These are phyloP conservation scores for Amanita fuliginea DNA, from an alignment of 768 basidiomycete genomes.

Conservation along the genomic window DNA sequence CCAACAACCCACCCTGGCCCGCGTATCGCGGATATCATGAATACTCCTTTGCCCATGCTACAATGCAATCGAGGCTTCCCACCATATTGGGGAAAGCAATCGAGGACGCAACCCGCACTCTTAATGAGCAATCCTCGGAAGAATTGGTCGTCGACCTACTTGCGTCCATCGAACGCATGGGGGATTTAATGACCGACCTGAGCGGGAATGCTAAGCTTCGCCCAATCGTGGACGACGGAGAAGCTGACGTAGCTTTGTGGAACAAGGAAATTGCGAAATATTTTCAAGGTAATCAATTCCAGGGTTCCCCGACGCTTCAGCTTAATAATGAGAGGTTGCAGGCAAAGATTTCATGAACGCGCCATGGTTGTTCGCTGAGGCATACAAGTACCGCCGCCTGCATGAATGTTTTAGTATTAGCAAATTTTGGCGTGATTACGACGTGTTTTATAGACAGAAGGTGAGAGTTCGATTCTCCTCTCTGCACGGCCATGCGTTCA, in stretches of 20 bases:
- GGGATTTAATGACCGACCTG: slow-evolving; percentile 77
- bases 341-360: slow-evolving; percentile 93
- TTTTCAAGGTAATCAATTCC: slow-evolving; percentile 58
- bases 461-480: slow-evolving; percentile 20
- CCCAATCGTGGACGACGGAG: slow-evolving; percentile 83
- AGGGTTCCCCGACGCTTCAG: background rate
- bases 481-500: background rate
- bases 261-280: slow-evolving; percentile 95
- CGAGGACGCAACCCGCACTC: slow-evolving; percentile 79
- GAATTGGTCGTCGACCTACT: slow-evolving; percentile 79
- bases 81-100: slow-evolving; percentile 95
- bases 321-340: slow-evolving; percentile 13
- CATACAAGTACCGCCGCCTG: slow-evolving; percentile 85
- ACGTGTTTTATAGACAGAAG: slow-evolving; percentile 94
- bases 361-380: slow-evolving; percentile 94
- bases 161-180: slow-evolving; percentile 83
- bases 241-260: slow-evolving; percentile 90
- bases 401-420: slow-evolving; percentile 90
- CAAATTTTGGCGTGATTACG: slow-evolving; percentile 84
- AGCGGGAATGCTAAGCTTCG: slow-evolving; percentile 76
- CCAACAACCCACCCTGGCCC: slow-evolving; percentile 78
- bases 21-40: slow-evolving; percentile 76
- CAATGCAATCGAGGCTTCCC: slow-evolving; percentile 92
- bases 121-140: slow-evolving; percentile 78
- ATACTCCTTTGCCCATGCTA: slow-evolving; percentile 81